Conservation (phyloP, 139 green algal genomes). For the Bryopsis sp. region DNA sequence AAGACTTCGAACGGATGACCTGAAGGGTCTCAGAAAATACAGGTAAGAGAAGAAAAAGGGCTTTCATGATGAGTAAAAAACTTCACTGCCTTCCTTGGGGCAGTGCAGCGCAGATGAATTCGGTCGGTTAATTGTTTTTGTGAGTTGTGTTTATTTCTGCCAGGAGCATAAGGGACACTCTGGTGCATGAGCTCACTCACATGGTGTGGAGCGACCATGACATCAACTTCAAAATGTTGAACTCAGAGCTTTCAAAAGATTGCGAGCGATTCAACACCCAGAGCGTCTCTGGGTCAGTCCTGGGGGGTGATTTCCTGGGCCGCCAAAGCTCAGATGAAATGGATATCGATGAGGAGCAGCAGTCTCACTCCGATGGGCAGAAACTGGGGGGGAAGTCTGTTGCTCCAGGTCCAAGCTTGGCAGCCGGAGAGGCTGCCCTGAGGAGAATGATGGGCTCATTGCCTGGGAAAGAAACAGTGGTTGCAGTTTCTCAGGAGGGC, state of each 20-base stretch:
- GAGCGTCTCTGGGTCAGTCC: not conserved
- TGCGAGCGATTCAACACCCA: conserved; percentile 27
- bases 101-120: no score
- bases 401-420: not conserved
- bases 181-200: conserved; percentile 82
- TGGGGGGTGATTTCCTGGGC: not conserved
- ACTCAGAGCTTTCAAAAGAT: conserved; percentile 44
- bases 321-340: not conserved
- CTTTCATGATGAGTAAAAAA: no score
- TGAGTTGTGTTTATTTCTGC: no score
- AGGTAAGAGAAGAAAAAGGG: no score
- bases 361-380: not conserved
- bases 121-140: not conserved
- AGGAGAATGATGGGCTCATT: no score
- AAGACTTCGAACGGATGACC: conserved; percentile 79
- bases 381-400: not conserved
- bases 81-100: no score
- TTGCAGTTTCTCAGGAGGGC: not conserved
- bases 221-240: conserved; percentile 66
- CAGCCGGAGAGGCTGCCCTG: not conserved
- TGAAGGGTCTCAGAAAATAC: conserved; percentile 62
- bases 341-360: not conserved
- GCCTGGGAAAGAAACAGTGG: not conserved
- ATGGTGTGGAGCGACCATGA: conserved; percentile 75
- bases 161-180: conserved; percentile 64